Conservation (phyloP, 2,329 filamentous ascomycete genomes). For the Graphilbum sp. region DNA sequence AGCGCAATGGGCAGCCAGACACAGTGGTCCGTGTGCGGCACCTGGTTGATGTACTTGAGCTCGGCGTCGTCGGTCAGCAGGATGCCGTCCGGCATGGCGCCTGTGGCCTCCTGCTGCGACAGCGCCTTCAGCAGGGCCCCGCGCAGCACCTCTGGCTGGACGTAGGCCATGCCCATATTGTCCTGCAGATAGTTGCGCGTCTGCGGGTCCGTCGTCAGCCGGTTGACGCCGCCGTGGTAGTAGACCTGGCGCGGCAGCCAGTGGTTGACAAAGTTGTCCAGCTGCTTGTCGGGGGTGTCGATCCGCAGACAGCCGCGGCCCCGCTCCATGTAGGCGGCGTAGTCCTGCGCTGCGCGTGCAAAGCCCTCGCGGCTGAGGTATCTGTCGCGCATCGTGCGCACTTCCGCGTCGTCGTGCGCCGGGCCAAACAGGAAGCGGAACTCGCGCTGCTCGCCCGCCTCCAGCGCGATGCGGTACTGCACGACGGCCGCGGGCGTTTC, state of each 20-base stretch:
- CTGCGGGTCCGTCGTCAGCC: slow-evolving; percentile 40
- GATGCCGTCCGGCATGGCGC: slow-evolving; percentile 43
- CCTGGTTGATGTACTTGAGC: slow-evolving; percentile 43
- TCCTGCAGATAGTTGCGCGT: slow-evolving; percentile 43
- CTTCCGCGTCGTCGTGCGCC: slow-evolving; percentile 33
- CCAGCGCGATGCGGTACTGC: slow-evolving; percentile 29
- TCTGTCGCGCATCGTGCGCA: slow-evolving; percentile 24
- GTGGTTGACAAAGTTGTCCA: slow-evolving; percentile 42
- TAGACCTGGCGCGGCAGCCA: slow-evolving; percentile 41
- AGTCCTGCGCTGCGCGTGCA: slow-evolving; percentile 25
- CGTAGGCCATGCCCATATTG: slow-evolving; percentile 44
- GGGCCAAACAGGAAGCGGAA: slow-evolving; percentile 40
- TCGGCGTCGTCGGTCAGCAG: slow-evolving; percentile 34
- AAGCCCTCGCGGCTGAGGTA: slow-evolving; percentile 35
- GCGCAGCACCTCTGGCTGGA: slow-evolving; percentile 31
- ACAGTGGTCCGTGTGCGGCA: slow-evolving; percentile 44
- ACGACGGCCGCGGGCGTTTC: slow-evolving; percentile 37
- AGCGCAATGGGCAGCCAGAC: slow-evolving; percentile 39
- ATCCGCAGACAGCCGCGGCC: slow-evolving; percentile 34
- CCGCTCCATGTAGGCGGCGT: slow-evolving; percentile 31
- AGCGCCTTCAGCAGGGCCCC: slow-evolving; percentile 31
- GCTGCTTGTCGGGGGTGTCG: slow-evolving; percentile 34
- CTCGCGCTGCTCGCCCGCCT: slow-evolving; percentile 21
- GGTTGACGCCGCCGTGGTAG: slow-evolving; percentile 43
- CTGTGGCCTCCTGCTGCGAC: slow-evolving; percentile 34